Conservation (phyloP, 108 stramenopile genomes). For the Cyclotella baltica region DNA sequence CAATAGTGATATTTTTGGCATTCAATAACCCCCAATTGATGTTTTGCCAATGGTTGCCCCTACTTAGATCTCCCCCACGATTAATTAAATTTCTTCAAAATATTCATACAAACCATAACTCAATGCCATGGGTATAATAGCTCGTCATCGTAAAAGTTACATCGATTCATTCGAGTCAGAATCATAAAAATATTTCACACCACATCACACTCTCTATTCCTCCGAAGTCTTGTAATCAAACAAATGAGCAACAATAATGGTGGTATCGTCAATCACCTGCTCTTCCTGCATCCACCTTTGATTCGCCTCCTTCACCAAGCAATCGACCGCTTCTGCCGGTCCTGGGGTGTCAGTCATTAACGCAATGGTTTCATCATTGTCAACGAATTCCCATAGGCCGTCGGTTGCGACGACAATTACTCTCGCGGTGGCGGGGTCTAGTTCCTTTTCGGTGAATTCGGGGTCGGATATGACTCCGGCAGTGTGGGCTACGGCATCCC, state of each 20-base stretch:
- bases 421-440: slow-evolving; percentile 83
- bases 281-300: slow-evolving; percentile 98
- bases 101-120: slow-evolving; percentile 1
- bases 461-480: slow-evolving; percentile 98
- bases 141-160: neutral
- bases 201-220: slow-evolving; percentile 9
- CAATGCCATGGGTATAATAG: neutral
- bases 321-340: slow-evolving; percentile 91
- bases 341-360: slow-evolving; percentile 81
- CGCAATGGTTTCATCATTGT: slow-evolving; percentile 93
- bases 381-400: slow-evolving; percentile 98
- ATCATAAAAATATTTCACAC: slow-evolving; percentile 1
- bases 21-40: neutral
- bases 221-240: slow-evolving; percentile 78
- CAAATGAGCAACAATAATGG: slow-evolving; percentile 96
- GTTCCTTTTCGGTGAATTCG: slow-evolving; percentile 89
- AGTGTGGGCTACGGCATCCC: slow-evolving; percentile 96
- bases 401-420: slow-evolving; percentile 96
- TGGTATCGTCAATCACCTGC: slow-evolving; percentile 99
- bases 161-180: neutral
- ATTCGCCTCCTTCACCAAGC: slow-evolving; percentile 90
- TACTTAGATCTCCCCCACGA: neutral
- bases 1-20: neutral
- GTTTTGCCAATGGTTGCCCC: neutral
- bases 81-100: neutral